phyloP scores from a whole-genome alignment of 345 rosid species.

The Ricinus communis region DNA sequence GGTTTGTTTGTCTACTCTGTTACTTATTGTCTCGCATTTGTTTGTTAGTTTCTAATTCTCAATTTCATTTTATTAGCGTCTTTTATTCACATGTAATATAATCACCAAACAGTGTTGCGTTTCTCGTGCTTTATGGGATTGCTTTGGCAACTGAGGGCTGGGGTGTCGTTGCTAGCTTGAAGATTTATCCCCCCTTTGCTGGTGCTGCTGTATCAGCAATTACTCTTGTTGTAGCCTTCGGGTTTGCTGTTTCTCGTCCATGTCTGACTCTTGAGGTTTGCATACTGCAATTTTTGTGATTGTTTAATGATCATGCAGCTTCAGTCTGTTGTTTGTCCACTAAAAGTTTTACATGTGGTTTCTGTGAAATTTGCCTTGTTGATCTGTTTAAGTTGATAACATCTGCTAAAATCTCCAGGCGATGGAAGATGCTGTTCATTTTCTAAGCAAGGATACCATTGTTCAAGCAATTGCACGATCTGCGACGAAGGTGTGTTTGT shows the following conservation, averaged over 20 bases:
- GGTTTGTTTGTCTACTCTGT: conserved; percentile 39
- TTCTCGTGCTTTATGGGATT: conserved; percentile 93
- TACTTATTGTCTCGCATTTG: conserved; percentile 9
- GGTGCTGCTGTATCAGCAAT: conserved; percentile 99
- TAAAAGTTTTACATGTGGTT: background rate
- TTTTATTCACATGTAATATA: conserved; percentile 19
- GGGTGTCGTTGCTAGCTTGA: conserved; percentile 99
- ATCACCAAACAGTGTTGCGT: conserved; percentile 68
- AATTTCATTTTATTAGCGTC: conserved; percentile 12
- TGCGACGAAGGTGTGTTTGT: conserved; percentile 85
- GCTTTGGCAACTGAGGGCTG: conserved; percentile 99
- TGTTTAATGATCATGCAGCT: conserved; percentile 12
- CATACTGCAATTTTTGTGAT: conserved; percentile 15
- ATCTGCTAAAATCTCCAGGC: conserved; percentile 53
- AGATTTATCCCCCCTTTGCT: conserved; percentile 95
- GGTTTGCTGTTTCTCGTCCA: conserved; percentile 99
- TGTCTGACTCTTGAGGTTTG: conserved; percentile 93
- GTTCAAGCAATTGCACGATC: conserved; percentile 97
- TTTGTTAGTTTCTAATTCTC: conserved; percentile 3
- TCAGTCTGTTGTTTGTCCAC: background rate
- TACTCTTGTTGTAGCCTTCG: conserved; percentile 96
- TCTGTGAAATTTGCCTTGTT: conserved; percentile 2
- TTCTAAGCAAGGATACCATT: conserved; percentile 93
- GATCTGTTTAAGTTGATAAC: conserved; percentile 18
- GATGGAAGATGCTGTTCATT: conserved; percentile 99